Base-by-base conservation (phyloP, 2,329 filamentous ascomycete species). In the Fusarium humuli region DNA sequence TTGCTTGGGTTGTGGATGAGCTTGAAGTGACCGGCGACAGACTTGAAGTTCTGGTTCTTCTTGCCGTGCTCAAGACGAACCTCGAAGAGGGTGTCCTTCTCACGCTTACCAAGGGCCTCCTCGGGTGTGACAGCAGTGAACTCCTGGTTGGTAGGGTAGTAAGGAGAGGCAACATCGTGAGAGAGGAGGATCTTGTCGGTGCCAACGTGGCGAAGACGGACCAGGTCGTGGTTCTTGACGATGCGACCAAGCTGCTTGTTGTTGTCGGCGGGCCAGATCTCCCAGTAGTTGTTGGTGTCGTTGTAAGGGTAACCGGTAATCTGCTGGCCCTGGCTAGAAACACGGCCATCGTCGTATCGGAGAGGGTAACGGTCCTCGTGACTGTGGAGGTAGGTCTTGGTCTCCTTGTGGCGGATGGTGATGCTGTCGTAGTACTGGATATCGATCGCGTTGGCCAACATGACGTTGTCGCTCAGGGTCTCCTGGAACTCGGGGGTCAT, bases 401-500 rank as follows among this genome's bases (percentile, higher is more conserved):
- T 99, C 78, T 99, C 96, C 86, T 98, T 99, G 87, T 99, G 96
- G 67, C 90, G 90, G 75, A 99, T 88, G 46, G 91, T 92, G 75
- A 99, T 93, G 57, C 85, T 87, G 78, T 99, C 96, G 76, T 92
- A 95, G 84, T 97, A 99, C 75, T 98, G 86, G 71, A 99, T 93
- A 47, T 90, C 90, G 57, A 97, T 84, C 18, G 96, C 91, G 76
- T 96, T 94, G 72, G 93, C 90, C 65, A 94, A 88, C 93, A 99
- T 96, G 66, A 92, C 83, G 78, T 99, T 99, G 84, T 99, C 95
- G 77, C 92, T 94, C 70, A 99, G 85, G 3, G 96, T 98, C 83
- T 97, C 94, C 83, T 99, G 96, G 84, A 99, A 99, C 77, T 96
- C 94, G 3, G 96, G 96, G 6, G 92, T 94, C 96, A 99, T 99